phyloP scores from a whole-genome alignment of 1,284 basidiomycete genomes.

The Irpex sp. region DNA sequence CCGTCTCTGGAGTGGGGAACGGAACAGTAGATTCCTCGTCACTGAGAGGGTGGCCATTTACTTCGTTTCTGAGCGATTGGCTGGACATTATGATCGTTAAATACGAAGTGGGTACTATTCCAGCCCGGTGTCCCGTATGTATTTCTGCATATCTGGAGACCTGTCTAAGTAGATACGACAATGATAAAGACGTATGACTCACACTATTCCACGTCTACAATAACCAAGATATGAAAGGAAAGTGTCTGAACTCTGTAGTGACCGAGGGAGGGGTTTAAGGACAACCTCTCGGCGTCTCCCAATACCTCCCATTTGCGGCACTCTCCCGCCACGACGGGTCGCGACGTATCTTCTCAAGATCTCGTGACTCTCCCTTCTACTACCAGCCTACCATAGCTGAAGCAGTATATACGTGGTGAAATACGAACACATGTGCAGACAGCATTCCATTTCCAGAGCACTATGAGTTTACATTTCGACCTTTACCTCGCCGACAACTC shows the following conservation, averaged over 20 bases:
- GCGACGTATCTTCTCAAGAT: not conserved
- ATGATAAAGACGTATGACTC: not conserved
- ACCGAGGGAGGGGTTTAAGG: not conserved
- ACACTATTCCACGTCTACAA: not conserved
- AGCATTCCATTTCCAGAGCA: too few species aligned
- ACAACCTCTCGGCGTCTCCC: not conserved
- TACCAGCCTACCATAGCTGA: too few species aligned
- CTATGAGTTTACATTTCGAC: too few species aligned
- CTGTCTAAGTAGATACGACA: not conserved
- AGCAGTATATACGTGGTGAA: too few species aligned
- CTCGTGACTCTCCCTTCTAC: not conserved
- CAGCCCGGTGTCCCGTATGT: not conserved
- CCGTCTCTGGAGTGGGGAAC: conserved; percentile 9
- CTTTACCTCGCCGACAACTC: too few species aligned
- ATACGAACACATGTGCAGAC: too few species aligned
- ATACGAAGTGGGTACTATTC: not conserved
- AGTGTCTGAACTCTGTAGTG: not conserved
- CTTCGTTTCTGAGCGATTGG: not conserved
- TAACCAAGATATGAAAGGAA: not conserved
- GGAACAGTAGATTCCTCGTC: conserved; percentile 4
- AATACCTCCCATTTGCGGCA: not conserved
- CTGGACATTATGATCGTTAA: not conserved
- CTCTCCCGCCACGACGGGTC: not conserved
- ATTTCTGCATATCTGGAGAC: not conserved
- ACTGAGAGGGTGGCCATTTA: not conserved